phyloP scores from a whole-genome alignment of 768 basidiomycete species.

The Butyriboletus loyo region DNA sequence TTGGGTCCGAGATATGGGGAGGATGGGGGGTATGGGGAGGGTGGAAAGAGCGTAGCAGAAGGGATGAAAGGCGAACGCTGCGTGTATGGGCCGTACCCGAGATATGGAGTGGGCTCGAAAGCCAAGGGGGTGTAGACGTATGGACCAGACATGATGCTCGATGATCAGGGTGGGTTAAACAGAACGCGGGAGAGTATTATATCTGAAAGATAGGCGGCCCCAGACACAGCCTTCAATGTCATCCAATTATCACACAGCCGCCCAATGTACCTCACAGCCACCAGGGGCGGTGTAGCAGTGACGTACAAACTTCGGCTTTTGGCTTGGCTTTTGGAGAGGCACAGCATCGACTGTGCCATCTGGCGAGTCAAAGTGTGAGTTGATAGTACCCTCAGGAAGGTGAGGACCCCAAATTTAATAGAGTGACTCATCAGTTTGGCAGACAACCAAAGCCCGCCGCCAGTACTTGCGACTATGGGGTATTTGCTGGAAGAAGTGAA shows the following conservation, averaged over 20 bases:
- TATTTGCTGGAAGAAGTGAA: background rate
- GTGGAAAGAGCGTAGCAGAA: conserved; percentile 32
- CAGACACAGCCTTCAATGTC: conserved; percentile 12
- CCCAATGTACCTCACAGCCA: conserved; percentile 19
- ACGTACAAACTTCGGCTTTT: background rate
- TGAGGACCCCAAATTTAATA: background rate
- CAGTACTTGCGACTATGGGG: no score
- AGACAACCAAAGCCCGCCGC: background rate
- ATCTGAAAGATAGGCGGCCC: conserved; percentile 14
- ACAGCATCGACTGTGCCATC: background rate
- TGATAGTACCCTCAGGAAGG: background rate
- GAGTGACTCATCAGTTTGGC: background rate
- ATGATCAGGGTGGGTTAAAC: background rate
- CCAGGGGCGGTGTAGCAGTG: background rate
- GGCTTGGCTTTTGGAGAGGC: background rate
- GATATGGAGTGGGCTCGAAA: conserved; percentile 36
- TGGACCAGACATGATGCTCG: conserved; percentile 37
- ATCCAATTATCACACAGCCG: conserved; percentile 12
- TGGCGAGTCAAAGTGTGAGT: background rate
- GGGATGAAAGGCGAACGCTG: conserved; percentile 46
- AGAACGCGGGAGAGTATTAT: conserved; percentile 1
- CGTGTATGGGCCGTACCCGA: conserved; percentile 30
- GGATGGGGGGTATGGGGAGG: conserved; percentile 35
- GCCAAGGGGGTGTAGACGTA: conserved; percentile 41
- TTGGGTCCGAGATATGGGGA: conserved; percentile 30